These are phyloP conservation scores for Wickerhamomyces strasburgensis DNA, from an alignment of 805 yeast species.

Conservation along the genomic window DNA sequence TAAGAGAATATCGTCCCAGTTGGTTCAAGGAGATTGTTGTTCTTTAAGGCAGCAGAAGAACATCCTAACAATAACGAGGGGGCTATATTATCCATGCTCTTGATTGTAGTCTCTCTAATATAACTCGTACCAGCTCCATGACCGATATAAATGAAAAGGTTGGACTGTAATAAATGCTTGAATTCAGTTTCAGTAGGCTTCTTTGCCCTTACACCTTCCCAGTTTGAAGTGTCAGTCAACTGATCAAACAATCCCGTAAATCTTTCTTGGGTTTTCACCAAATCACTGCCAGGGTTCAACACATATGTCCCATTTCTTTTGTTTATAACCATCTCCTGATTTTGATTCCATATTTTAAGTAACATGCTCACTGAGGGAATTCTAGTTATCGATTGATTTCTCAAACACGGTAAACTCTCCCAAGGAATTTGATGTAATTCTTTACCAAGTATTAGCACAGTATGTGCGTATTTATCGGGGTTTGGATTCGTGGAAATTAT, in stretches of 20 bases:
- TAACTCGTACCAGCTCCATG: constrained; percentile 97
- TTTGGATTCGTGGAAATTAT: constrained; percentile 19
- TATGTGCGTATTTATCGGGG: constrained; percentile 37
- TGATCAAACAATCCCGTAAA: constrained; percentile 42
- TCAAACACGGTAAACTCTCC: constrained; percentile 70
- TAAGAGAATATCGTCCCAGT: constrained; percentile 75
- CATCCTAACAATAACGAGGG: constrained; percentile 81
- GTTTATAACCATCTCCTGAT: constrained; percentile 17
- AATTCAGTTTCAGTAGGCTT: constrained; percentile 58
- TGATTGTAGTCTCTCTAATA: constrained; percentile 50
- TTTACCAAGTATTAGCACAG: constrained; percentile 65
- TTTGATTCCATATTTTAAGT: constrained; percentile 29
- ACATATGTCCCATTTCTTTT: constrained; percentile 48
- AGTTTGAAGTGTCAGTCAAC: constrained; percentile 29
- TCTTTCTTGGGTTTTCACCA: constrained; percentile 56
- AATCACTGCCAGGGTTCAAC: constrained; percentile 80
- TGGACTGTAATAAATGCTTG: constrained; percentile 36
- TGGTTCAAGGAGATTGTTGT: constrained; percentile 59
- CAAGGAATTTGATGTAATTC: constrained; percentile 75
- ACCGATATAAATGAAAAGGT: constrained; percentile 74
- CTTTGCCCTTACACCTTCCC: constrained; percentile 50
- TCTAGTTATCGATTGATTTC: constrained; percentile 57
- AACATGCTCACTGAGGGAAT: constrained; percentile 62
- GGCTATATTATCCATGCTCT: constrained; percentile 39
- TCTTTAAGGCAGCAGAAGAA: constrained; percentile 69